phyloP scores from a whole-genome alignment of 2,329 filamentous ascomycete genomes.

The Xylariaceae sp. region DNA sequence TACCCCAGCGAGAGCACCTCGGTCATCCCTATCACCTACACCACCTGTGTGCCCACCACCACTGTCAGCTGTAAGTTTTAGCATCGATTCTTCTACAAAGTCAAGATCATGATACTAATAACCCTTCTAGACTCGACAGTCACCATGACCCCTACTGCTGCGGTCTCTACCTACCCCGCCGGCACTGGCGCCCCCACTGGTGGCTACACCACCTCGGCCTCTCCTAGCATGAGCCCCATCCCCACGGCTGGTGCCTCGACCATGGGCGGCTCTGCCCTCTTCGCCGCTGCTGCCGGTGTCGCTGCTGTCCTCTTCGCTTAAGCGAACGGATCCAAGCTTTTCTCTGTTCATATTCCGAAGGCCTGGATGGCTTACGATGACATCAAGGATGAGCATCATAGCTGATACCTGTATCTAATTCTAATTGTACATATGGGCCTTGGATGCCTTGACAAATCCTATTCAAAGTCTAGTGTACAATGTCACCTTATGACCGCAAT shows the following conservation, averaged over 20 bases:
- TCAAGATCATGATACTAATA: no score
- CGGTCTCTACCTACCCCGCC: conserved; percentile 12
- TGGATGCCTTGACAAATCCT: background rate
- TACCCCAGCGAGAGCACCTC: no score
- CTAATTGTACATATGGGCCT: conserved; percentile 13
- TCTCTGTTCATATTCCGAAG: conserved; percentile 28
- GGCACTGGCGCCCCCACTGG: conserved; percentile 23
- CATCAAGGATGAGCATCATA: conserved; percentile 2
- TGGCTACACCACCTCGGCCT: conserved; percentile 23
- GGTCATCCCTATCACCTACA: conserved; percentile 30
- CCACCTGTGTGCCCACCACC: conserved; percentile 36
- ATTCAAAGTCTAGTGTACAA: background rate
- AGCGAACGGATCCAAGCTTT: conserved; percentile 21
- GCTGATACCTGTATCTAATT: conserved; percentile 14
- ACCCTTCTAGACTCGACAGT: conserved; percentile 25
- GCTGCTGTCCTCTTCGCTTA: conserved; percentile 53
- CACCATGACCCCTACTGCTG: conserved; percentile 10
- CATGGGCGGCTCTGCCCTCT: conserved; percentile 48
- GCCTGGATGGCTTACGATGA: conserved; percentile 9
- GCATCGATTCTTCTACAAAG: no score
- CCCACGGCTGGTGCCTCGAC: conserved; percentile 48
- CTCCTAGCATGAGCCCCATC: conserved; percentile 30
- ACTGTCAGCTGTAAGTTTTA: conserved; percentile 24
- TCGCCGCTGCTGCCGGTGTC: conserved; percentile 52
- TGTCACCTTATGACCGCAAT: no score